Percentiles rank a stretch among this genome's conserved stretches.
phyloP scores from a whole-genome alignment of 495 filamentous ascomycete species.

The Sordaria brevicollis region DNA sequence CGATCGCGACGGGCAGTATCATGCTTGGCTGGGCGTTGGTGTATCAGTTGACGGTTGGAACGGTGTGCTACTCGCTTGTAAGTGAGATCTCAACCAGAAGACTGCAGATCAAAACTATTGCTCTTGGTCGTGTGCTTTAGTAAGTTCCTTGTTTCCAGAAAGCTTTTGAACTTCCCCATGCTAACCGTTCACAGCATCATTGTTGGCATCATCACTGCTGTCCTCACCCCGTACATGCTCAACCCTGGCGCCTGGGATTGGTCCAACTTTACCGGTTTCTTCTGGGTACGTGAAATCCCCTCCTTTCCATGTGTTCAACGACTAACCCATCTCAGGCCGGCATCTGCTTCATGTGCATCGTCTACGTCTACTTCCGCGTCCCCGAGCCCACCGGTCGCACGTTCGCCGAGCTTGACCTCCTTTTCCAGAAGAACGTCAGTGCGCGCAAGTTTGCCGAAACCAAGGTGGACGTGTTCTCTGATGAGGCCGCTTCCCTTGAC shows the following conservation, averaged over 20 bases:
- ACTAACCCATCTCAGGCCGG: constrained; percentile 30
- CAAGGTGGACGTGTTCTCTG: constrained; percentile 56
- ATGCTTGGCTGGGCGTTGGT: constrained; percentile 64
- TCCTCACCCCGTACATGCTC: constrained; percentile 67
- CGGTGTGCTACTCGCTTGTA: constrained; percentile 69
- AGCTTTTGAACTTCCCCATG: neutral
- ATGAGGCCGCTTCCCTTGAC: constrained; percentile 35
- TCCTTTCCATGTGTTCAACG: neutral
- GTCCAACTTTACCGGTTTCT: constrained; percentile 71
- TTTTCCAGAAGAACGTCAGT: constrained; percentile 55
- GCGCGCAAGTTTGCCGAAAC: constrained; percentile 60
- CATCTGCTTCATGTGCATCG: constrained; percentile 59
- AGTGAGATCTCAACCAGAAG: constrained; percentile 63
- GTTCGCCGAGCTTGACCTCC: constrained; percentile 63
- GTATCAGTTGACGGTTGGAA: constrained; percentile 69
- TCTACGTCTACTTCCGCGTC: constrained; percentile 67
- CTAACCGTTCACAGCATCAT: constrained; percentile 42
- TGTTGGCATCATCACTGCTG: constrained; percentile 55
- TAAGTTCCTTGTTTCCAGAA: constrained; percentile 11
- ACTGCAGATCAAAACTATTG: constrained; percentile 64
- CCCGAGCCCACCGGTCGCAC: constrained; percentile 61
- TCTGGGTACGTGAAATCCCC: constrained; percentile 55
- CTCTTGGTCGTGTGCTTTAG: constrained; percentile 58
- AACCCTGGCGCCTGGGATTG: constrained; percentile 68
- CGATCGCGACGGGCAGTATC: constrained; percentile 59